Conservation (phyloP, 768 basidiomycete genomes). For the Austroboletus eburneus region DNA sequence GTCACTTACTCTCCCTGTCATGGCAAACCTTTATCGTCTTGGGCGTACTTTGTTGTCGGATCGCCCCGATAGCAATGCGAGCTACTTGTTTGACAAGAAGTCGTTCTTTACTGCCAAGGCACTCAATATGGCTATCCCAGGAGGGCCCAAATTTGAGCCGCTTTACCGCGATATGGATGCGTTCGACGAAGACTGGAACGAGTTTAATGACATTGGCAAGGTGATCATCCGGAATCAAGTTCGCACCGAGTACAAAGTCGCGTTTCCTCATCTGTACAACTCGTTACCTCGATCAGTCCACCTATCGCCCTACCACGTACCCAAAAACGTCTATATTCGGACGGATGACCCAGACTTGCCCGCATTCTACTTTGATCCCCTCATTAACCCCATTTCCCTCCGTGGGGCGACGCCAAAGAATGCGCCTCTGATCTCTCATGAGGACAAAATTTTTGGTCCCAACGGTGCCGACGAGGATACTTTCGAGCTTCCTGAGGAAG, state of each 20-base stretch:
- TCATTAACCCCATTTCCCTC: conserved; percentile 95
- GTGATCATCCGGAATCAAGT: conserved; percentile 99
- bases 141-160: conserved; percentile 98
- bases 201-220: conserved; percentile 99
- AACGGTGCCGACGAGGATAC: conserved; percentile 83
- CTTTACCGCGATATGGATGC: conserved; percentile 95
- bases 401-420: conserved; percentile 86
- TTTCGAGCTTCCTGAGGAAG: conserved; percentile 75
- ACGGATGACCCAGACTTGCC: conserved; percentile 99
- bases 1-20: conserved; percentile 88
- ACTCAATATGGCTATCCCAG: conserved; percentile 94
- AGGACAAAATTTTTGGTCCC: conserved; percentile 88
- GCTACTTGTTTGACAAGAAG: conserved; percentile 96
- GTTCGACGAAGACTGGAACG: conserved; percentile 99
- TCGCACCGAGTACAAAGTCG: conserved; percentile 98
- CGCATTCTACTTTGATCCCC: conserved; percentile 97
- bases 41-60: conserved; percentile 93
- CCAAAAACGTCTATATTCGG: conserved; percentile 98
- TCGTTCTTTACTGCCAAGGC: conserved; percentile 98
- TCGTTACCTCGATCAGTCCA: conserved; percentile 93
- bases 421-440: conserved; percentile 76
- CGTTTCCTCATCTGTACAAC: conserved; percentile 98
- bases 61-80: conserved; percentile 84
- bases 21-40: conserved; percentile 95
- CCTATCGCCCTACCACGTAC: conserved; percentile 86